Percentiles rank a stretch among this genome's conserved stretches.
Conservation (phyloP, 129 eudicot genomes). For the Deinandra increscens region DNA sequence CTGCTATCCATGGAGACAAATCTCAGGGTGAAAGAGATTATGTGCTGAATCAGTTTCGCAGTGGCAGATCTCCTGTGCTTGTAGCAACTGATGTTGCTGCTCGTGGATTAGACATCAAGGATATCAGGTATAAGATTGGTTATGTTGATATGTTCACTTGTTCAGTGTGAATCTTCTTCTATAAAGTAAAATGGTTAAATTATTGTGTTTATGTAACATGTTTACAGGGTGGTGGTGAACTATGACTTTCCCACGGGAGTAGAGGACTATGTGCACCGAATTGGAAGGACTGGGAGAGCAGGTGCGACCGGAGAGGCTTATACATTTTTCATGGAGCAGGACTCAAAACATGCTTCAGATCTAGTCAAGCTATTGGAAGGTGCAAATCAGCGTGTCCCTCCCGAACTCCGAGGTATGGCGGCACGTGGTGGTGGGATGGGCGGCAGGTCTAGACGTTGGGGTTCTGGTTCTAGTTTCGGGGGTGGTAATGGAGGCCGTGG, state of each 20-base stretch:
- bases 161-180: background rate
- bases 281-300: conserved; percentile 98
- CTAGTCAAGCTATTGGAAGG: conserved; percentile 91
- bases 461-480: conserved; percentile 55
- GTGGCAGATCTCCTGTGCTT: conserved; percentile 84
- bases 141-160: background rate
- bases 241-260: conserved; percentile 92
- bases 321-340: conserved; percentile 74
- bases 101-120: conserved; percentile 91
- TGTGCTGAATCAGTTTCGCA: conserved; percentile 82
- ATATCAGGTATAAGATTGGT: conserved; percentile 57
- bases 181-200: background rate
- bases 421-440: conserved; percentile 84
- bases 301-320: conserved; percentile 95
- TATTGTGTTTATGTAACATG: background rate
- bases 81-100: conserved; percentile 99
- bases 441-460: conserved; percentile 54
- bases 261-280: conserved; percentile 96
- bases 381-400: conserved; percentile 82
- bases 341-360: conserved; percentile 77
- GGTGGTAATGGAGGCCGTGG: conserved; percentile 49
- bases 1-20: conserved; percentile 97
- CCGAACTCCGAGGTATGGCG: conserved; percentile 72
- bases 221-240: conserved; percentile 78
- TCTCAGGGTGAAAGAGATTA: conserved; percentile 86